phyloP scores from a whole-genome alignment of 2,329 filamentous ascomycete species.

The Exophiala alcalophila region DNA sequence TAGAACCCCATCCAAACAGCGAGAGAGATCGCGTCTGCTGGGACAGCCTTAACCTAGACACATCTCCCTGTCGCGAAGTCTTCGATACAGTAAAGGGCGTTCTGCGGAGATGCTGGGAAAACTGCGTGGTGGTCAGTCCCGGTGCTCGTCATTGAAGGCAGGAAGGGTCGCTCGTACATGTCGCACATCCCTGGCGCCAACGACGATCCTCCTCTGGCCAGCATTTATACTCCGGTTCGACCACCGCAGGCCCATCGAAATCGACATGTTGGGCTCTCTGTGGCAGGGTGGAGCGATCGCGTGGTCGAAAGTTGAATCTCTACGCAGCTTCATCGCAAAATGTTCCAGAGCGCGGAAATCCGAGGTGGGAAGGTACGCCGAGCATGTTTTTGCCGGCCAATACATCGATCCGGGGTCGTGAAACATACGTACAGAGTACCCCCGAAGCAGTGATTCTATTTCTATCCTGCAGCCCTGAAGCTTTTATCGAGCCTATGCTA shows the following conservation, averaged over 20 bases:
- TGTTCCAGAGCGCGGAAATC: neutral
- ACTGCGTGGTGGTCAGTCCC: too few relatives aligned
- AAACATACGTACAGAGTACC: neutral
- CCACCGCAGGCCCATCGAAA: conserved; percentile 23
- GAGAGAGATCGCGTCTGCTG: conserved; percentile 27
- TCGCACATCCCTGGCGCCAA: conserved; percentile 8
- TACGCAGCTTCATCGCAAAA: conserved; percentile 4
- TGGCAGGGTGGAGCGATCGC: neutral
- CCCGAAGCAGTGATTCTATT: conserved; percentile 1
- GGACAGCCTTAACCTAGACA: conserved; percentile 2
- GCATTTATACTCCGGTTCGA: conserved; percentile 18
- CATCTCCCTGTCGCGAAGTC: too few relatives aligned
- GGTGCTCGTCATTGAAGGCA: neutral
- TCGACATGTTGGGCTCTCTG: conserved; percentile 15
- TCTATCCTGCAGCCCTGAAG: conserved; percentile 3
- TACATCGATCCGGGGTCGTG: neutral
- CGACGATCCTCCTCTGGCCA: conserved; percentile 14
- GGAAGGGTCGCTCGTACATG: conserved; percentile 13
- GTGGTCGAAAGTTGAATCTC: neutral
- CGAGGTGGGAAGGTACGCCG: conserved; percentile 8
- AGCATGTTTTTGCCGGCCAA: neutral
- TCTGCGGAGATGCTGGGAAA: too few relatives aligned
- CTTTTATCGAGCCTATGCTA: neutral
- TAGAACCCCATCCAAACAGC: conserved; percentile 25
- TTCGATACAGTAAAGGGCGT: too few relatives aligned